phyloP scores from a whole-genome alignment of 2,329 filamentous ascomycete species.

The Aspergillus sp. region DNA sequence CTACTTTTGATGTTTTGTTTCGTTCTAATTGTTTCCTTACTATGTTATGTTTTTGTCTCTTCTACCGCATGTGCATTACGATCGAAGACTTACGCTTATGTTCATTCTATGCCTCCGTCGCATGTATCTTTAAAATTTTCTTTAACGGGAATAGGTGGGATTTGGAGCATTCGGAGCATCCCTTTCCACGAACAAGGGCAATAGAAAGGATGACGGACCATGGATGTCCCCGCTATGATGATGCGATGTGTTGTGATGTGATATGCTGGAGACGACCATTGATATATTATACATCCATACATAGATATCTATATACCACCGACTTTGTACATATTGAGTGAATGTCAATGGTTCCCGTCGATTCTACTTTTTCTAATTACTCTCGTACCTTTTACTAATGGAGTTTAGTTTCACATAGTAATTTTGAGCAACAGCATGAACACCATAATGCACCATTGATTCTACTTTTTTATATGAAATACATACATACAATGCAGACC shows the following conservation, averaged over 20 bases:
- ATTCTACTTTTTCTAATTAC: neutral
- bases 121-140: constrained; percentile 3
- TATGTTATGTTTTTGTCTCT: neutral
- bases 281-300: constrained; percentile 10
- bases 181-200: neutral
- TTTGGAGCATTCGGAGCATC: neutral
- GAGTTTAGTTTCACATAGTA: neutral
- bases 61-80: neutral
- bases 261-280: constrained; percentile 1
- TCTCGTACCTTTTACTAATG: too few species aligned
- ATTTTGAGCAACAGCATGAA: neutral
- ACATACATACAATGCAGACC: neutral
- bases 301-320: constrained; percentile 13
- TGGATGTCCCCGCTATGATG: neutral
- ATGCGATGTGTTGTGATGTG: neutral
- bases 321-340: constrained; percentile 15
- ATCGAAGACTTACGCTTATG: neutral
- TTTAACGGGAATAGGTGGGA: neutral
- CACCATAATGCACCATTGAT: neutral
- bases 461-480: neutral
- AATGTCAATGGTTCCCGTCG: constrained; percentile 7
- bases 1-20: neutral
- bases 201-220: neutral
- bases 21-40: neutral
- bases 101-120: neutral